Percentiles rank a stretch among this genome's conserved stretches.
Conservation (phyloP, 1,139 yeast genomes). For the Pichia sp. region DNA sequence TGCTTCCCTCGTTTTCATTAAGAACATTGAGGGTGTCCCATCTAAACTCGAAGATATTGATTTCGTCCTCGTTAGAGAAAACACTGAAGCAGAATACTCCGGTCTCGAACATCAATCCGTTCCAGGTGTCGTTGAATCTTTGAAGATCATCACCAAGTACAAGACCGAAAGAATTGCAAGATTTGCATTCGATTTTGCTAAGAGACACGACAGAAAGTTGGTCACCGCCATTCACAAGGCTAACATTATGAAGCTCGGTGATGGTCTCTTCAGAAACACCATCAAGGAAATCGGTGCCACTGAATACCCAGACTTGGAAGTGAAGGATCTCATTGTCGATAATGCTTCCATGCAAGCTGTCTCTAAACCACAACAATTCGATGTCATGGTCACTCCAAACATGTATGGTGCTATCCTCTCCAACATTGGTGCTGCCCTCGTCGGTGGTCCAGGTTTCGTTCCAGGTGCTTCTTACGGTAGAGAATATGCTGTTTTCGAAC, state of each 20-base stretch:
- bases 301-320: constrained; percentile 80
- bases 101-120: constrained; percentile 97
- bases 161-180: constrained; percentile 97
- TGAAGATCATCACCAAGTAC: constrained; percentile 89
- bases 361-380: constrained; percentile 95
- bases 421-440: constrained; percentile 96
- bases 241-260: constrained; percentile 97
- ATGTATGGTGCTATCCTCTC: constrained; percentile 96
- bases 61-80: constrained; percentile 93
- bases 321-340: constrained; percentile 93
- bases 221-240: constrained; percentile 99
- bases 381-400: constrained; percentile 96
- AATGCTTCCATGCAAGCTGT: constrained; percentile 99
- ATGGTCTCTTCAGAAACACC: constrained; percentile 94
- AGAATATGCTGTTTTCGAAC: constrained; percentile 97
- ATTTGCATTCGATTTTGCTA: constrained; percentile 94
- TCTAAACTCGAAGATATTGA: constrained; percentile 85
- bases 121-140: constrained; percentile 96
- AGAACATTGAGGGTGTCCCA: constrained; percentile 91
- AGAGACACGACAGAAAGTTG: constrained; percentile 81
- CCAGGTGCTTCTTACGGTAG: constrained; percentile 99
- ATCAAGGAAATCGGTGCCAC: constrained; percentile 79
- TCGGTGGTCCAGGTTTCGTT: constrained; percentile 98
- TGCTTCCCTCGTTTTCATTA: constrained; percentile 89
- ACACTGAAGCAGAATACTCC: constrained; percentile 97